These are phyloP conservation scores for Trichoderma sp. DNA, from an alignment of 2,329 filamentous ascomycete species.

Conservation along the genomic window DNA sequence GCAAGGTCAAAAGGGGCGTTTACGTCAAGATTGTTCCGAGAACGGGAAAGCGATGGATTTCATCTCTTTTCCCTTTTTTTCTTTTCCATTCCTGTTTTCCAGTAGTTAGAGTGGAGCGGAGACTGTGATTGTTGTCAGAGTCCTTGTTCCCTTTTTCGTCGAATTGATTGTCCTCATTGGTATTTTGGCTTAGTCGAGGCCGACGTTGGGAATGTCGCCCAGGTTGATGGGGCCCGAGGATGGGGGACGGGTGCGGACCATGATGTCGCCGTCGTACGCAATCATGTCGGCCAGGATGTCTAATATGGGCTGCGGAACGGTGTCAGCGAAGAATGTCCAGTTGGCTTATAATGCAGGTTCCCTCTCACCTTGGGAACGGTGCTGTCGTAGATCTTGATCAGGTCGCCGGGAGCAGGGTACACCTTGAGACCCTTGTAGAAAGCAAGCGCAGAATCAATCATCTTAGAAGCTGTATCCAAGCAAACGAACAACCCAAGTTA, in stretches of 20 bases:
- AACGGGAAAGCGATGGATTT: neutral
- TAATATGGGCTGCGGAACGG: conserved; percentile 69
- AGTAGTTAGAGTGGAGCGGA: conserved; percentile 20
- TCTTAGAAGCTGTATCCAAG: conserved; percentile 58
- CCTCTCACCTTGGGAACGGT: conserved; percentile 83
- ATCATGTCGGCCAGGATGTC: conserved; percentile 99
- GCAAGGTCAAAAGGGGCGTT: conserved; percentile 2
- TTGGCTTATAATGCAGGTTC: neutral
- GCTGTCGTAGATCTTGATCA: conserved; percentile 98
- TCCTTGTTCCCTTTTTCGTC: neutral
- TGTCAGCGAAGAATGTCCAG: neutral
- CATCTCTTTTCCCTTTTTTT: neutral
- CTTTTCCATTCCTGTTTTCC: conserved; percentile 19
- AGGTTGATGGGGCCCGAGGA: conserved; percentile 45
- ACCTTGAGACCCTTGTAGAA: conserved; percentile 99
- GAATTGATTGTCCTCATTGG: neutral
- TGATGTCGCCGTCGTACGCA: conserved; percentile 77
- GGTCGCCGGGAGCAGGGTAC: conserved; percentile 87
- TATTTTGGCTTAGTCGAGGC: conserved; percentile 53
- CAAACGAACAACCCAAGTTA: neutral
- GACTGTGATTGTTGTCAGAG: neutral
- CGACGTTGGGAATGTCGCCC: conserved; percentile 53
- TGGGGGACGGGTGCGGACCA: conserved; percentile 53
- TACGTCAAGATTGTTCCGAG: neutral
- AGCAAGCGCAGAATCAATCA: conserved; percentile 82